A percentile compares a stretch with the other conserved stretches of the same genome.
phyloP scores from a whole-genome alignment of 768 basidiomycete species.

The Lentinula sp. region DNA sequence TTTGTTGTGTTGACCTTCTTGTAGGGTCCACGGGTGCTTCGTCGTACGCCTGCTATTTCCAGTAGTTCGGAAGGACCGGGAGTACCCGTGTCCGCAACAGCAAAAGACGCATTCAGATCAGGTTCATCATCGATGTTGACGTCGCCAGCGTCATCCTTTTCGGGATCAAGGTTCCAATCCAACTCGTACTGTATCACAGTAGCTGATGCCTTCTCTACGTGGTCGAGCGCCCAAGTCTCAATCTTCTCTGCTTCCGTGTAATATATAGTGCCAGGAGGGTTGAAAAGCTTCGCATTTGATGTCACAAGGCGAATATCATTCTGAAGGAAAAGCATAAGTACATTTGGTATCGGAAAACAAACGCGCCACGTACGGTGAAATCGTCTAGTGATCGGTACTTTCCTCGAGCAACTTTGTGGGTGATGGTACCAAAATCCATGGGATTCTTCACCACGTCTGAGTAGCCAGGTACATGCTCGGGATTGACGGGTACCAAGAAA shows the following conservation, averaged over 20 bases:
- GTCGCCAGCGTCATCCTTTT: constrained; percentile 39
- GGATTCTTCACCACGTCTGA: constrained; percentile 69
- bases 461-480: constrained; percentile 53
- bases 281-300: constrained; percentile 70
- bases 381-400: constrained; percentile 78
- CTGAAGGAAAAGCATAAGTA: constrained; percentile 24
- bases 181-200: constrained; percentile 80
- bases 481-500: constrained; percentile 66
- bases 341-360: constrained; percentile 3
- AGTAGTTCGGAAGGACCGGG: constrained; percentile 13
- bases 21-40: constrained; percentile 48
- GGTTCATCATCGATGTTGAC: constrained; percentile 35
- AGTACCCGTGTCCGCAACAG: constrained; percentile 26
- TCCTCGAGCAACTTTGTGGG: constrained; percentile 67
- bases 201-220: constrained; percentile 61
- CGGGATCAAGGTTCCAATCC: constrained; percentile 80
- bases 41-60: constrained; percentile 31
- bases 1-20: constrained; percentile 34
- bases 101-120: constrained; percentile 12
- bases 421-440: constrained; percentile 91
- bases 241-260: constrained; percentile 68
- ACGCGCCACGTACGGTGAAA: constrained; percentile 50
- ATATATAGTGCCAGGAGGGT: constrained; percentile 70
- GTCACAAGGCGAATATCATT: constrained; percentile 69
- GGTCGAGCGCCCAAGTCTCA: constrained; percentile 65